Evolutionary conservation across 768 basidiomycete genomes (phyloP).

Genomic region (Tylopilus sp.): DNA sequence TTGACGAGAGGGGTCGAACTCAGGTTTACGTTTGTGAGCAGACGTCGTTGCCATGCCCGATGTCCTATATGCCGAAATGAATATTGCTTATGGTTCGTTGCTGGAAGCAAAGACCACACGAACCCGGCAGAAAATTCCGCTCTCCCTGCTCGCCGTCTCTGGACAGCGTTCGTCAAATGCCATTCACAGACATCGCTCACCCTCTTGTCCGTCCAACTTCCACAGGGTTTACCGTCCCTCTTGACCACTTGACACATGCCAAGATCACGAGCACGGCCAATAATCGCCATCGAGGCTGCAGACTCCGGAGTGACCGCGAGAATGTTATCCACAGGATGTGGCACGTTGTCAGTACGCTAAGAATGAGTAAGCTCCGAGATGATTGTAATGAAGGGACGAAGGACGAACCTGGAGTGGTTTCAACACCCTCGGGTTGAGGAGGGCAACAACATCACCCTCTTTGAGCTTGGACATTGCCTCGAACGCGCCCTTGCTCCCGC

Average conservation of each 20-base stretch:
- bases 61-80: constrained; percentile 44
- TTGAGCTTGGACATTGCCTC: constrained; percentile 82
- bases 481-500: constrained; percentile 91
- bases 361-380: not conserved
- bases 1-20: constrained; percentile 67
- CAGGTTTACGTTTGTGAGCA: constrained; percentile 47
- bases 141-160: constrained; percentile 66
- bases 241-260: constrained; percentile 79
- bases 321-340: constrained; percentile 77
- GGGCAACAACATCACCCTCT: constrained; percentile 86
- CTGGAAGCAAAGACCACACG: constrained; percentile 20
- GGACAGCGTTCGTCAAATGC: constrained; percentile 81
- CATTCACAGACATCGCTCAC: constrained; percentile 87
- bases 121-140: constrained; percentile 87
- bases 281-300: constrained; percentile 72
- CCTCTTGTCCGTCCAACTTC: constrained; percentile 89
- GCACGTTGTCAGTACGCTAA: constrained; percentile 41
- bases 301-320: constrained; percentile 86
- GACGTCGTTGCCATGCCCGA: constrained; percentile 59
- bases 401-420: constrained; percentile 76
- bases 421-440: constrained; percentile 84
- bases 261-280: constrained; percentile 85
- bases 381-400: not conserved
- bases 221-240: constrained; percentile 78
- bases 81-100: not conserved